Evolutionary conservation across 176 grass and related monocot genomes (phyloP).

Genomic region (Musa schizocarpa): DNA sequence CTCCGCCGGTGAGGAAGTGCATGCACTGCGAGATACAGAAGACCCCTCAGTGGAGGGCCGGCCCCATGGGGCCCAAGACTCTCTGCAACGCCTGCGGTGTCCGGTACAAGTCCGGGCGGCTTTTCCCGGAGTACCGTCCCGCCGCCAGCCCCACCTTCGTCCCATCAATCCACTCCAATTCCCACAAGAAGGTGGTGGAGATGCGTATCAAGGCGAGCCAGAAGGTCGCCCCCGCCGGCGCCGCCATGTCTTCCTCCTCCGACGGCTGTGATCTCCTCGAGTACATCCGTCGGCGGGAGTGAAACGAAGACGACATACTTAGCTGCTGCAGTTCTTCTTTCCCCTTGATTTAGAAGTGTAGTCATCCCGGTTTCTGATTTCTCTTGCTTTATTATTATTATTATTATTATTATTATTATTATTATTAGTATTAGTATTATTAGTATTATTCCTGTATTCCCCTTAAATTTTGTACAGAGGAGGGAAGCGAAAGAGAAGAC

Average conservation of each 20-base stretch:
- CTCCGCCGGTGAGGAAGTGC: constrained; percentile 66
- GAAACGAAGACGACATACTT: neutral
- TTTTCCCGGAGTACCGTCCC: constrained; percentile 94
- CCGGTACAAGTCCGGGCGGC: constrained; percentile 90
- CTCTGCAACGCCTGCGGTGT: constrained; percentile 98
- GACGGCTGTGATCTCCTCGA: constrained; percentile 57
- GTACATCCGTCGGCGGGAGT: constrained; percentile 57
- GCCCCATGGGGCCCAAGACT: constrained; percentile 87
- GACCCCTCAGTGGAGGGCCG: constrained; percentile 96
- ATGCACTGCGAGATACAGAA: constrained; percentile 98
- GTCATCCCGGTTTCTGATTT: neutral
- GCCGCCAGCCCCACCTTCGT: constrained; percentile 94
- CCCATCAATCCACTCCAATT: constrained; percentile 79
- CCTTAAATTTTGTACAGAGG: constrained; percentile 20
- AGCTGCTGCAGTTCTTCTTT: neutral
- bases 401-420: neutral
- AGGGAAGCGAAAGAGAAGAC: neutral
- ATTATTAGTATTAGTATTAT: neutral
- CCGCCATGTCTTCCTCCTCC: constrained; percentile 12
- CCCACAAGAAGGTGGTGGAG: constrained; percentile 99
- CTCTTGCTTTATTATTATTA: neutral
- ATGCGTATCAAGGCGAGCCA: constrained; percentile 54
- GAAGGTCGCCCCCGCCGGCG: neutral
- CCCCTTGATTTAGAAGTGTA: neutral
- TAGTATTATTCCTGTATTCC: neutral